Percentiles rank a stretch among this genome's conserved stretches.
Evolutionary conservation across 1,139 yeast genomes (phyloP).

Genomic region (Sugiyamaella neomexicana): DNA sequence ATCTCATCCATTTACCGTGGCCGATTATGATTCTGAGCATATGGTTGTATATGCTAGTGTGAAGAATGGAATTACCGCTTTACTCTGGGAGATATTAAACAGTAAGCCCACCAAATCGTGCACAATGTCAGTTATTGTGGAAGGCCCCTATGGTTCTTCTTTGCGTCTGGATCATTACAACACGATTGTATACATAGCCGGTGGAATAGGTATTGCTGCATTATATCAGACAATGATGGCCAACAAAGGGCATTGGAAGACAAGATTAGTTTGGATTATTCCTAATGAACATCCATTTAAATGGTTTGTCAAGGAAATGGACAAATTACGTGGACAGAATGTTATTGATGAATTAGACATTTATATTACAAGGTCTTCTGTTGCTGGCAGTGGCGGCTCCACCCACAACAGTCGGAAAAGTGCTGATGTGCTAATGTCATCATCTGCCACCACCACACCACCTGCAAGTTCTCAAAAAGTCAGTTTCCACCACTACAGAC

Average conservation of each 20-base stretch:
- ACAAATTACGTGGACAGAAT: constrained; percentile 12
- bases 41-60: constrained; percentile 21
- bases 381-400: background rate
- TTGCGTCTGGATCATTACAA: constrained; percentile 53
- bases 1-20: constrained; percentile 68
- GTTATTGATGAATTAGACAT: constrained; percentile 42
- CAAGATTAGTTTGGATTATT: constrained; percentile 27
- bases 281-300: constrained; percentile 20
- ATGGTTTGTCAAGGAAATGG: constrained; percentile 27
- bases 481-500: constrained; percentile 9
- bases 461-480: background rate
- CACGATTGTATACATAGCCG: constrained; percentile 52
- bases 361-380: constrained; percentile 37
- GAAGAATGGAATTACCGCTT: constrained; percentile 26
- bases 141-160: constrained; percentile 59
- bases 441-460: background rate
- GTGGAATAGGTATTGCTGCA: constrained; percentile 73
- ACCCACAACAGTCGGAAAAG: background rate
- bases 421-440: background rate
- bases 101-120: constrained; percentile 26
- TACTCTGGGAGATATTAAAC: constrained; percentile 20
- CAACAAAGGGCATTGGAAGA: constrained; percentile 30
- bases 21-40: constrained; percentile 29
- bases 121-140: constrained; percentile 40
- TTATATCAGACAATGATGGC: constrained; percentile 27